Evolutionary conservation across 129 eudicot species (phyloP), one percentile per base, ranked within the genome.

Genomic region (Lactuca sativa): DNA sequence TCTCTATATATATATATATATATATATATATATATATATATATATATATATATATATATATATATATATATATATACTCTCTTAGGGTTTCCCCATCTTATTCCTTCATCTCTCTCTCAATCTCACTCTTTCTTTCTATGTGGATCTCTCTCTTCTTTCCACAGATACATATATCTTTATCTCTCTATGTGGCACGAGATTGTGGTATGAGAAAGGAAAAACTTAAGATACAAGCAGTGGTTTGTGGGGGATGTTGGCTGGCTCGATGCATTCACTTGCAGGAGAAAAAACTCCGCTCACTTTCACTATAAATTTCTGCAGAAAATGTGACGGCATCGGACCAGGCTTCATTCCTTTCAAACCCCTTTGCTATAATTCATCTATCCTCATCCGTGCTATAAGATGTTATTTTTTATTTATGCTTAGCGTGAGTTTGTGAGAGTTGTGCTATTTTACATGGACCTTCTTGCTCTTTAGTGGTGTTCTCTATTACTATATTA

Each of bases 331-430:
- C 80, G 64, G 80, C 85, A 66, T 85, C 97, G 97, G 97, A 91
- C 97, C 97, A 91, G 97, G 97, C 97, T 91, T 91, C 97, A 88
- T 91, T 91, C 97, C 97, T 86, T 90, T 81, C 97, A 90, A 90
- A 85, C 66, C 66, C 31, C 47, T 75, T 59, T 67, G 80, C 80
- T 48, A 49, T 21, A n/a, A n/a, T 59, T 13, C 53, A 18, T 58
- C 32, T 18, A 5, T 58, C 18, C 16, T 58, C 55, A 59, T 71
- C n/a, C 30, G 57, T 66, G 49, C 18, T 51, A 32, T 52, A 11
- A 7, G 6, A 4, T 41, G n/a, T 56, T 40, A 40, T 21, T 38
- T 5, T 37, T 10, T 58, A 49, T 70, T 13, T 41, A 44, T 30
- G 7, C 48, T 18, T 47, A 33, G 55, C 4, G 55, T 11, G 16